Conservation (phyloP, 129 eudicot genomes). For the Chrysanthemum makinoi region DNA sequence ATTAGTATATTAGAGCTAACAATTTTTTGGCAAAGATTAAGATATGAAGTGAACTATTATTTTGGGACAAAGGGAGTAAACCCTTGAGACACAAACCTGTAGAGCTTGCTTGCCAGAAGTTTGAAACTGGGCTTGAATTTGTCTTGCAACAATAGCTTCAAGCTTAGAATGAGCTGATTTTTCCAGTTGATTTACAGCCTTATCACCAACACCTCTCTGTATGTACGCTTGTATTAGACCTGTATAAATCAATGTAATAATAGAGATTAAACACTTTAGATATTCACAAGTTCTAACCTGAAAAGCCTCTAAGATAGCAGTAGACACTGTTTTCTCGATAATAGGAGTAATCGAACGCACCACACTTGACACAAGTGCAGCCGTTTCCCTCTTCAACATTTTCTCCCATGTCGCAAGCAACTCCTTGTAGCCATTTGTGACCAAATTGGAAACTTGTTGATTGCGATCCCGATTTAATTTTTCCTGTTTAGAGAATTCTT, state of each 20-base stretch:
- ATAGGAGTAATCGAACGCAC: conserved; percentile 62
- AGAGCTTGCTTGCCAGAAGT: conserved; percentile 95
- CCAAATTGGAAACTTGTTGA: conserved; percentile 57
- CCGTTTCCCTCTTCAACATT: conserved; percentile 66
- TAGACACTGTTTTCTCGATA: conserved; percentile 68
- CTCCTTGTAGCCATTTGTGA: conserved; percentile 71
- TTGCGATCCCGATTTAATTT: conserved; percentile 62
- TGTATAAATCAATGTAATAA: background rate
- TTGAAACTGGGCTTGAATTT: conserved; percentile 86
- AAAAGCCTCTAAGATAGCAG: conserved; percentile 68
- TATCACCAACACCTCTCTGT: conserved; percentile 94
- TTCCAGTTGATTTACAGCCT: conserved; percentile 81
- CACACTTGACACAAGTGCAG: conserved; percentile 64
- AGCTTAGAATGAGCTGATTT: conserved; percentile 74
- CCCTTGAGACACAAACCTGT: conserved; percentile 48
- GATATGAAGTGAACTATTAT: no score
- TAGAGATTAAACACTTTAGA: background rate
- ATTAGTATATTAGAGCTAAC: no score
- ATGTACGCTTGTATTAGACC: conserved; percentile 22
- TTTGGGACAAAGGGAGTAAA: background rate
- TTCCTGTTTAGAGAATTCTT: conserved; percentile 74
- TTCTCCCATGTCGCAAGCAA: conserved; percentile 61
- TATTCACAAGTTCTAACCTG: conserved; percentile 48
- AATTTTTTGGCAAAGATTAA: no score
- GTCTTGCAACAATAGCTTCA: conserved; percentile 82